Base-by-base conservation (phyloP, 129 eudicot species). In the Logfia minima region DNA sequence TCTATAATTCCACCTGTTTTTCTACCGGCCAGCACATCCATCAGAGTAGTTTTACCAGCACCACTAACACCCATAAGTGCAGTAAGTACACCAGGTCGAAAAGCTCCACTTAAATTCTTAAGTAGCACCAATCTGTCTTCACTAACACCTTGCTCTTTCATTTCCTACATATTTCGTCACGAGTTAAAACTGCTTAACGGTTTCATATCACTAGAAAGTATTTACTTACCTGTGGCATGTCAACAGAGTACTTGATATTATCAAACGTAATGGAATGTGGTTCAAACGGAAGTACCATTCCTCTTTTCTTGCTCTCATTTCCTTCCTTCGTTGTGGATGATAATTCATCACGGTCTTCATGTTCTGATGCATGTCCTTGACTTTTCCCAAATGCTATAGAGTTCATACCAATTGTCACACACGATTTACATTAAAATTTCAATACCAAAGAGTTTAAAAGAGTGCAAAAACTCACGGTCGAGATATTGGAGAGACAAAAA, bases 61-160 rank as follows among this genome's bases (percentile, higher is more conserved):
- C 97, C 99, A 79, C 97, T 94, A 55, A 91, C 96, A 39, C 99
- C 97, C 97, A 94, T 91, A 28, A 91, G 84, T 39, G 97, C 97
- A 5, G 97, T 91, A 48, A 94, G 89, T 68, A 94, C 86, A 35
- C 96, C 99, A 0, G 97, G 99, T 81, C 97, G 85, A 72, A 94
- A 91, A 63, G 92, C 85, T 32, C 99, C 97, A 80, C 96, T 86
- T 17, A 94, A 79, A 0, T 88, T 81, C 72, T 85, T 91, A 21
- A 94, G 84, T 55, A 91, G 94, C 76, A 86, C 82, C 81, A 95
- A 77, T 62, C 75, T 84, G 31, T 95, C 94, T 52, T 89, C 92
- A 35, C 1, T 17, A 10, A 78, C 67, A 26, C 96, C 97, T 79
- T 85, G 90, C 2, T 65, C 84, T 88, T 83, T 95, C 99, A 95